Conservation (phyloP, 225 moss, liverwort and hornwort genomes). For the Thuidium tamariscinum region DNA sequence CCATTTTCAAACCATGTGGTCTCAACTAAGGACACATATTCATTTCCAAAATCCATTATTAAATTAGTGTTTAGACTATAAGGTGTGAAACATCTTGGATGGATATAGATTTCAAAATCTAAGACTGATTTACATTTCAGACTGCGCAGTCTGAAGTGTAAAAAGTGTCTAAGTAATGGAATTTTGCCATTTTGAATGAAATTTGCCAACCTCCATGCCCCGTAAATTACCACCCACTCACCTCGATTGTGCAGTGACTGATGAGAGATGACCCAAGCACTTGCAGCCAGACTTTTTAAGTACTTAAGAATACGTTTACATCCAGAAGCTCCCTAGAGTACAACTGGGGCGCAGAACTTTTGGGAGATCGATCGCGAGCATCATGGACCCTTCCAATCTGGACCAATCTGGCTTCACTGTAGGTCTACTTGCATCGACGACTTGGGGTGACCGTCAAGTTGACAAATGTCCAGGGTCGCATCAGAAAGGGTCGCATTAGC, state of each 20-base stretch:
- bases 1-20: too few species aligned
- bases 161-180: too few species aligned
- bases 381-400: background rate
- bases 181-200: too few species aligned
- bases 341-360: background rate
- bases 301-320: background rate
- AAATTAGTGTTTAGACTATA: too few species aligned
- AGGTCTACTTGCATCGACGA: background rate
- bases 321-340: background rate
- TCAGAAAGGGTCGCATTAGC: too few species aligned
- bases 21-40: too few species aligned
- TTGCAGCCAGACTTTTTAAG: background rate
- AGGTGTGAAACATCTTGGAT: too few species aligned
- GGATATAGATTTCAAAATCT: too few species aligned
- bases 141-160: too few species aligned
- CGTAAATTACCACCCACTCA: background rate
- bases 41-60: too few species aligned
- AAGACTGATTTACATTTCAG: too few species aligned
- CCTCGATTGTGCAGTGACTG: background rate
- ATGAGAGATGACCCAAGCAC: background rate
- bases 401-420: background rate
- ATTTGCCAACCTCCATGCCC: background rate
- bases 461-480: background rate
- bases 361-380: background rate
- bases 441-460: background rate